These are phyloP conservation scores for Millerozyma acaciae DNA, from an alignment of 805 yeast species.

Conservation along the genomic window DNA sequence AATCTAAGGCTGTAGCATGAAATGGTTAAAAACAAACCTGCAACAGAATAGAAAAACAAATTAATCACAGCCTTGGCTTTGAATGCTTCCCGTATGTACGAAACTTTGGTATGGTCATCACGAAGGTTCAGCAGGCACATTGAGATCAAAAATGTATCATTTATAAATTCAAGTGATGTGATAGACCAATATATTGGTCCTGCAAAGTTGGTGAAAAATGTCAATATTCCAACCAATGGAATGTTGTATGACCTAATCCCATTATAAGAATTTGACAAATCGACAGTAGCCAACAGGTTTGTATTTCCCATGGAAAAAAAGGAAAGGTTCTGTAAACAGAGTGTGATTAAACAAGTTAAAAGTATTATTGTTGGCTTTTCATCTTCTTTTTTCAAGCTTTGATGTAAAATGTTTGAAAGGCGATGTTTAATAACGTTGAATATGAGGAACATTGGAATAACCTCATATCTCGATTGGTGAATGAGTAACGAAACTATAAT, in stretches of 20 bases:
- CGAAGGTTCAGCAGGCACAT: slow-evolving; percentile 4
- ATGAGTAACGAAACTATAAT: slow-evolving; percentile 42
- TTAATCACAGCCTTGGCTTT: slow-evolving; percentile 32
- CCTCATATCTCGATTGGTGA: slow-evolving; percentile 51
- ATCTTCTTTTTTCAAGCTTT: too few relatives aligned
- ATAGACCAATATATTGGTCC: slow-evolving; percentile 82
- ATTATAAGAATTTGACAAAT: slow-evolving; percentile 86
- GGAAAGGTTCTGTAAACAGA: slow-evolving; percentile 67
- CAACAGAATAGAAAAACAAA: slow-evolving; percentile 54
- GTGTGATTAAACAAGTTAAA: slow-evolving; percentile 28
- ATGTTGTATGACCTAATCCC: slow-evolving; percentile 75
- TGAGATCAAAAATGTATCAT: slow-evolving; percentile 24
- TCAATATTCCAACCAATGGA: slow-evolving; percentile 66
- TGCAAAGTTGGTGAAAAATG: slow-evolving; percentile 80
- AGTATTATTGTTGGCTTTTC: too few relatives aligned
- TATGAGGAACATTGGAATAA: slow-evolving; percentile 51
- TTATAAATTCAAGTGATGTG: slow-evolving; percentile 37
- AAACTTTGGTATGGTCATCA: too few relatives aligned
- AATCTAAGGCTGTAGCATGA: slow-evolving; percentile 75
- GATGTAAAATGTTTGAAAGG: too few relatives aligned
- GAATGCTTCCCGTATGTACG: slow-evolving; percentile 31
- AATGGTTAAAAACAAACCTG: slow-evolving; percentile 54
- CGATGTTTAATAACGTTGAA: too few relatives aligned
- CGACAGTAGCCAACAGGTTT: slow-evolving; percentile 87
- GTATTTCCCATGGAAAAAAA: slow-evolving; percentile 90